These are phyloP conservation scores for Orbilia quercus DNA, from an alignment of 2,329 filamentous ascomycete genomes.

Conservation along the genomic window DNA sequence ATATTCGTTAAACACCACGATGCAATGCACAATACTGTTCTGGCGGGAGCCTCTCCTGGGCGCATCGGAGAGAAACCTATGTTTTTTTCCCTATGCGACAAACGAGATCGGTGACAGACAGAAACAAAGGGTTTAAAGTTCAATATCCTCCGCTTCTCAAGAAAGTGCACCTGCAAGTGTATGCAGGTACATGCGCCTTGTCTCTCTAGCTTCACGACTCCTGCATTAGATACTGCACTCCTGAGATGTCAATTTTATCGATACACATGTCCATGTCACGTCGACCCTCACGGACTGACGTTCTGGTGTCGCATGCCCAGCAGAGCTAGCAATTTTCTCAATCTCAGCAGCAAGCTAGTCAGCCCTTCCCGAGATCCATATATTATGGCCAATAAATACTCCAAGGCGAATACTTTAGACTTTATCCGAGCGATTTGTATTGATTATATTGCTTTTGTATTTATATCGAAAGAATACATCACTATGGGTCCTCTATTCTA, in stretches of 20 bases:
- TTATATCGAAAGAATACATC: no score
- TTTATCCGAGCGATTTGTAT: no score
- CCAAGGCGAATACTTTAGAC: no score
- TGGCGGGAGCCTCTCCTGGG: constrained; percentile 15
- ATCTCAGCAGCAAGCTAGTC: no score
- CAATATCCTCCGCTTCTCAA: constrained; percentile 20
- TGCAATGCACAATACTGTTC: no score
- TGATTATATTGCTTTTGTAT: no score
- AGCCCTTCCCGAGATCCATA: no score
- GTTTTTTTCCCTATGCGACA: neutral
- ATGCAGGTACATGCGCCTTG: constrained; percentile 17
- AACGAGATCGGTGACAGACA: constrained; percentile 19
- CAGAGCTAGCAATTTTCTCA: no score
- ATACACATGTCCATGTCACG: constrained; percentile 26
- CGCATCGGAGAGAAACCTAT: constrained; percentile 15
- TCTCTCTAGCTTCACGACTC: no score
- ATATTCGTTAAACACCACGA: constrained; percentile 34
- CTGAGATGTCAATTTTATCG: constrained; percentile 19
- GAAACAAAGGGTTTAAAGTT: constrained; percentile 23
- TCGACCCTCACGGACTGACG: neutral
- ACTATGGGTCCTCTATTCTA: no score
- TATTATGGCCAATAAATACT: no score
- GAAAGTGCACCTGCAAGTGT: constrained; percentile 14
- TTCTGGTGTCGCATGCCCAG: neutral
- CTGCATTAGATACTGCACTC: constrained; percentile 11